Percentiles rank a stretch among this genome's conserved stretches.
These are phyloP conservation scores for Lantana camara DNA, from an alignment of 257 asterid genomes.

Conservation along the genomic window DNA sequence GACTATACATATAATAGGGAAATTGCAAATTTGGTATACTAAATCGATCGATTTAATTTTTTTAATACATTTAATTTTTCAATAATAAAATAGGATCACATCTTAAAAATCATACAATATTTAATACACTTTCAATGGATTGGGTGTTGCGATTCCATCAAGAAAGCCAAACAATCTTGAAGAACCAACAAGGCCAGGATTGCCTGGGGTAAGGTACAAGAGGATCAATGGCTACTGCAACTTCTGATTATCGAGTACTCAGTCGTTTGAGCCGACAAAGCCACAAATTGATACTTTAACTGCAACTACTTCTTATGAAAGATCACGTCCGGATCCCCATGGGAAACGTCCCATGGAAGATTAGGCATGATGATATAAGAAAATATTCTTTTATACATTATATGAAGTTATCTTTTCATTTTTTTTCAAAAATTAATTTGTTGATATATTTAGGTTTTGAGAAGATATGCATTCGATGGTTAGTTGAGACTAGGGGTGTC, in stretches of 20 bases:
- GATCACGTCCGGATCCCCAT: conserved; percentile 17
- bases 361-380: conserved; percentile 27
- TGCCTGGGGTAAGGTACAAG: conserved; percentile 59
- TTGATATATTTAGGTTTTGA: conserved; percentile 9
- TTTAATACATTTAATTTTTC: no score
- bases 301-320: conserved; percentile 36
- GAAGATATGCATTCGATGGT: not conserved
- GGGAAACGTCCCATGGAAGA: conserved; percentile 34
- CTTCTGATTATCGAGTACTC: conserved; percentile 51
- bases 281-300: conserved; percentile 47
- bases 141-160: conserved; percentile 67
- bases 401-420: not conserved
- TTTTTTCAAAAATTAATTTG: conserved; percentile 1
- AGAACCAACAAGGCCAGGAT: conserved; percentile 82
- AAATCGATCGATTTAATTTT: no score
- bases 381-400: conserved; percentile 33
- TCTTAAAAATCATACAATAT: no score
- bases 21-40: no score
- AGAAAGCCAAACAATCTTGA: conserved; percentile 69
- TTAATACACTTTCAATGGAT: no score
- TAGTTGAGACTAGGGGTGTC: no score
- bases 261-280: conserved; percentile 46
- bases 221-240: conserved; percentile 42
- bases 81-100: no score
- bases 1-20: no score